These are phyloP conservation scores for Auriscalpium vulgare DNA, from an alignment of 768 basidiomycete species.

Conservation along the genomic window DNA sequence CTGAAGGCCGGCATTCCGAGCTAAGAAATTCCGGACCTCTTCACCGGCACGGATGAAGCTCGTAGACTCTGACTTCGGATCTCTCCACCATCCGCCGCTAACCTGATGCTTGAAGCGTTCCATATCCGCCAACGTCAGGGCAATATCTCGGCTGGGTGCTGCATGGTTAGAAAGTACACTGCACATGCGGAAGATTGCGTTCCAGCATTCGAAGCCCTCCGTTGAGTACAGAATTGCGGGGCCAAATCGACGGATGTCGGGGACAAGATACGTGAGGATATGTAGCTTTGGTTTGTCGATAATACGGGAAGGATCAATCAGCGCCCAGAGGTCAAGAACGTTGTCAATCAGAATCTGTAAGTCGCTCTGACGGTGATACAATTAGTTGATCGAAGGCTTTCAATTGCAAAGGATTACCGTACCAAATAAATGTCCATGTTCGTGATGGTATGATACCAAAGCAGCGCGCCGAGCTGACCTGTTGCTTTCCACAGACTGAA, in stretches of 20 bases:
- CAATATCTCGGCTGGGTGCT: conserved; percentile 35
- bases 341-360: conserved; percentile 12
- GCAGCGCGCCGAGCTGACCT: conserved; percentile 23
- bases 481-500: conserved; percentile 22
- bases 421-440: conserved; percentile 23
- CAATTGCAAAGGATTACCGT: background rate
- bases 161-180: conserved; percentile 33
- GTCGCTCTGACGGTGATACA: conserved; percentile 3
- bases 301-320: conserved; percentile 21
- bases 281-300: conserved; percentile 27
- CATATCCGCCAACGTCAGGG: conserved; percentile 22
- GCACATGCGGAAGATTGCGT: conserved; percentile 30
- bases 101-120: conserved; percentile 26
- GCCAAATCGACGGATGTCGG: conserved; percentile 26
- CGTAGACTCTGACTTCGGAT: background rate
- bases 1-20: background rate
- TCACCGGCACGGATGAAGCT: background rate
- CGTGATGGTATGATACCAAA: conserved; percentile 25
- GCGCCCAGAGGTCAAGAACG: conserved; percentile 17
- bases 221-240: conserved; percentile 25
- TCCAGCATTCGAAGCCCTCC: conserved; percentile 31
- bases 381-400: background rate
- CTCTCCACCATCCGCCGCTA: conserved; percentile 21
- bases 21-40: background rate
- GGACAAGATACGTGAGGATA: conserved; percentile 21